These are phyloP conservation scores for Citrus reticulata DNA, from an alignment of 345 rosid genomes.

Conservation along the genomic window DNA sequence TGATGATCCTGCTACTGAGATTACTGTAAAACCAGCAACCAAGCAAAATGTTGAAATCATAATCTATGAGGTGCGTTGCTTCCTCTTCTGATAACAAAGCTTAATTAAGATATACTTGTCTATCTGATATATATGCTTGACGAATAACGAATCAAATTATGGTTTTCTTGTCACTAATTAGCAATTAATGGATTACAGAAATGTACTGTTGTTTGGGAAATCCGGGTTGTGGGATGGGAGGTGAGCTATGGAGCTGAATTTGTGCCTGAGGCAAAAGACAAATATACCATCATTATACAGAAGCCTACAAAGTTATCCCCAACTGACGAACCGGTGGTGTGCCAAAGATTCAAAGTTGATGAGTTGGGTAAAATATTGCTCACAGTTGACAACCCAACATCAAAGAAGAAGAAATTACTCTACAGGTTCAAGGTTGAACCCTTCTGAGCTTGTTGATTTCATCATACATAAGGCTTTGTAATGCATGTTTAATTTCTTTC, in stretches of 20 bases:
- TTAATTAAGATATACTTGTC: neutral
- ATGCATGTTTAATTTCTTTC: conserved; percentile 19
- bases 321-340: conserved; percentile 63
- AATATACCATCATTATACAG: conserved; percentile 64
- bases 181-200: conserved; percentile 37
- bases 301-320: conserved; percentile 69
- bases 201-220: conserved; percentile 83
- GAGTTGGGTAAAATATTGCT: conserved; percentile 77
- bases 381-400: conserved; percentile 70
- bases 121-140: neutral
- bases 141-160: neutral
- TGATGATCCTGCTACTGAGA: conserved; percentile 64
- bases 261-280: conserved; percentile 62
- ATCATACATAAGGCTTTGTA: conserved; percentile 8
- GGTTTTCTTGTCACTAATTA: neutral
- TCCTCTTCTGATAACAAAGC: neutral
- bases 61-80: conserved; percentile 61
- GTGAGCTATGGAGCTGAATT: conserved; percentile 82
- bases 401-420: conserved; percentile 89
- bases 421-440: conserved; percentile 86
- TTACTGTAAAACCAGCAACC: conserved; percentile 68
- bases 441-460: conserved; percentile 33
- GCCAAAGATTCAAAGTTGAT: conserved; percentile 60
- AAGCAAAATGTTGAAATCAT: conserved; percentile 87
- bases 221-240: conserved; percentile 92